Base-by-base conservation (phyloP, 1,284 basidiomycete genomes). In the Moniliophthora roreri region DNA sequence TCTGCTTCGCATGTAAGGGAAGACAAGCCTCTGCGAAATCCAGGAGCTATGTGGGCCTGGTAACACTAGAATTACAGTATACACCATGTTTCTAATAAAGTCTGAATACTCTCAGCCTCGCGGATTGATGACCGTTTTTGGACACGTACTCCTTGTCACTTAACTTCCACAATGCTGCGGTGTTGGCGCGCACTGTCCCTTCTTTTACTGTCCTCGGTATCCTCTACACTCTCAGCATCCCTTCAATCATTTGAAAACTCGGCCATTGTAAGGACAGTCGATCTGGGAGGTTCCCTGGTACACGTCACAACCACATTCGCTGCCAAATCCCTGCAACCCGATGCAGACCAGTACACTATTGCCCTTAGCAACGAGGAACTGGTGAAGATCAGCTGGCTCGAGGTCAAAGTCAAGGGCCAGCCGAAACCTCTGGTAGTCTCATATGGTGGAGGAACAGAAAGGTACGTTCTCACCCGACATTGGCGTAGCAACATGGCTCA, bases 221-320 rank as follows among this genome's bases (percentile, higher is more conserved):
- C 60, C 15, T 61, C 67, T 54, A 54, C 58, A 54, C 39, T 67
- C 58, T 34, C 54, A 40, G 68, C 68, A n/a, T 62, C 60, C 16
- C 63, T 60, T 50, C 50, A 52, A 57, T 79, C 84, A 4, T 96
- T 89, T 72, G 84, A 91, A 78, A 95, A 96, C 65, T 90, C 87
- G 16, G 90, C 87, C 54, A 79, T 97, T 58, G 89, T 93, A 20
- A 87, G 92, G 62, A 87, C 88, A 9, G 76, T 94, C 58, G 94
- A 96, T 64, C 87, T 96, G 38, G 92, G 89, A 38, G 94, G 94
- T 55, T 79, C 93, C 26, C 80, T 92, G 23, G 87, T 92, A 50
- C 86, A 88, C 70, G 83, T 93, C 74, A 89, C 85, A 46, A 95
- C 94, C 46, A 91, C 91, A 52, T 96, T 90, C 71, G 87, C 91